Evolutionary conservation across 257 asterid species (phyloP).

Genomic region (Jacaranda copaia): DNA sequence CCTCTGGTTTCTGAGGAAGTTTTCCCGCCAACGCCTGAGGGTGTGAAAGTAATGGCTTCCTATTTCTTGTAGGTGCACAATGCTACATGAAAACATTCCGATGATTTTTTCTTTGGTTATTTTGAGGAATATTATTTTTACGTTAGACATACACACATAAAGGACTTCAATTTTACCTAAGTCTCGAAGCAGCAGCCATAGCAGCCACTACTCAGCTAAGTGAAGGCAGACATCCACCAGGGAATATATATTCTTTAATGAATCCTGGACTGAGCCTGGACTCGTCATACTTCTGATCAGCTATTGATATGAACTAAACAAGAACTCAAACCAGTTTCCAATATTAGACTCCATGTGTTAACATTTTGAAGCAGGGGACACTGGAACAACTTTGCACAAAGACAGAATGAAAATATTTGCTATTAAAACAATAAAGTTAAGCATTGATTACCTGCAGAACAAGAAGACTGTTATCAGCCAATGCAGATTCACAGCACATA

Average conservation of each 20-base stretch:
- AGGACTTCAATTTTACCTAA: conserved; percentile 45
- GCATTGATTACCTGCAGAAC: conserved; percentile 61
- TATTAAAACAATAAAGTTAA: background rate
- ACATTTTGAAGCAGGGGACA: no score
- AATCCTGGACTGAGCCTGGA: conserved; percentile 57
- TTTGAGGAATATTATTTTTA: background rate
- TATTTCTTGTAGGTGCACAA: conserved; percentile 67
- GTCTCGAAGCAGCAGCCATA: conserved; percentile 64
- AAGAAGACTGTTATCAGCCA: conserved; percentile 64
- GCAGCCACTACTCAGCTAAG: conserved; percentile 58
- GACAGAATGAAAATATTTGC: background rate
- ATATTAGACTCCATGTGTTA: background rate
- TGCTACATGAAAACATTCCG: conserved; percentile 43
- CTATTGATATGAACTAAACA: conserved; percentile 56
- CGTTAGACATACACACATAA: background rate
- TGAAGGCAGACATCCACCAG: conserved; percentile 71
- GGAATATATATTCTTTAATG: conserved; percentile 64
- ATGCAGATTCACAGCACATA: conserved; percentile 54
- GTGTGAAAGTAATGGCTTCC: conserved; percentile 66
- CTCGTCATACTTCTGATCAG: conserved; percentile 65
- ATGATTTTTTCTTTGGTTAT: background rate
- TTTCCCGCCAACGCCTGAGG: conserved; percentile 62
- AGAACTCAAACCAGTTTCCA: background rate
- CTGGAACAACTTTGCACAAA: background rate
- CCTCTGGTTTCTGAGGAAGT: conserved; percentile 62